Evolutionary conservation across 1,284 basidiomycete species (phyloP), one percentile per base, ranked within the genome.

Genomic region (Paramarasmius palmivorus): DNA sequence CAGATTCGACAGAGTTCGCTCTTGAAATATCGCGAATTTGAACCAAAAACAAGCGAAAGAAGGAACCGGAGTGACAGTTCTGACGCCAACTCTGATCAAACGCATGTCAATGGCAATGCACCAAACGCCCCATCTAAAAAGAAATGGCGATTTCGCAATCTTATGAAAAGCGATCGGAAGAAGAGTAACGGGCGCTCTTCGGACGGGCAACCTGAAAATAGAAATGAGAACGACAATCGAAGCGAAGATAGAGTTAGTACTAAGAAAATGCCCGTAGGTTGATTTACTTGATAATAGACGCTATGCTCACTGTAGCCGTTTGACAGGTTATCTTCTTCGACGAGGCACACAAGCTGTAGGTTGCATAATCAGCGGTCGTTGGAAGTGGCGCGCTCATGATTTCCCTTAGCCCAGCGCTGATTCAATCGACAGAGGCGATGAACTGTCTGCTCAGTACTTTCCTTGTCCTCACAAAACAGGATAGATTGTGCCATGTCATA

Each of bases 401-500:
- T 35, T 55, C 49, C 23, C 17, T 15, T 35, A 90, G 88, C 19
- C 86, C 88, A 1, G 77, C 83, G 2, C 74, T 92, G 51, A 88
- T 92, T 38, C 83, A 86, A 59, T 89, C 88, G 0, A 77, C 76
- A 4, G 87, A 89, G 39, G 81, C 89, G 3, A 89, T 93, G 86
- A 92, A 91, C 65, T 86, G 83, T 58, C 70, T 93, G 7, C 76
- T 93, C 26, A 91, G 92, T 62, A 87, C 88, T 6, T 88, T 92
- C 80, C 80, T 92, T 17, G 91, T 92, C 14, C 72, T 93, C 46
- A 91, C 90, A 34, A 93, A 92, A 71, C 90, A 93, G 68, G 87
- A 93, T 63, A 76, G 88, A 14, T 68, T 93, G 12, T 90, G 88
- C 60, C 90, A 92, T 62, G 86, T 92, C 61, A 83, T 93, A 47